A percentile compares a stretch with the other conserved stretches of the same genome.
Evolutionary conservation across 2,329 filamentous ascomycete genomes (phyloP).

Genomic region (Fusarium compactum): DNA sequence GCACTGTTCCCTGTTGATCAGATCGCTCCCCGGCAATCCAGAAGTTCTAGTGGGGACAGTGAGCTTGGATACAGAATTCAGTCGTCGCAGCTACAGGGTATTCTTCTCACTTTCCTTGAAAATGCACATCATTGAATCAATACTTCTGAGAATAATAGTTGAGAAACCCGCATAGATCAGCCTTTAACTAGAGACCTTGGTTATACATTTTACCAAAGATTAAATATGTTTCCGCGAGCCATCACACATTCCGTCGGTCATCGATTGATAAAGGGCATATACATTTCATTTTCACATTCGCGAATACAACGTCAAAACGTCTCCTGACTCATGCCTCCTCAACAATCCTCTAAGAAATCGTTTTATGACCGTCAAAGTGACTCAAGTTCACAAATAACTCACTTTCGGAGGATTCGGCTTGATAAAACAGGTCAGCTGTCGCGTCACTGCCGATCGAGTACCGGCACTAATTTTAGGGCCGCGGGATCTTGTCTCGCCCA

Average conservation of each 20-base stretch:
- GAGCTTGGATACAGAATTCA: not conserved
- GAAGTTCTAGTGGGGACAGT: not conserved
- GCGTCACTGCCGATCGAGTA: not conserved
- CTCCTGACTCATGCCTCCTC: too few relatives aligned
- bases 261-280: too few relatives aligned
- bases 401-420: not conserved
- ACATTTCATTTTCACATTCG: too few relatives aligned
- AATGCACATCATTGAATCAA: too few relatives aligned
- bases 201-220: too few relatives aligned
- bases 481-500: not conserved
- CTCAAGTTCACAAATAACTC: not conserved
- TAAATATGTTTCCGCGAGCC: too few relatives aligned
- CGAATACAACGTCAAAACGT: too few relatives aligned
- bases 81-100: not conserved
- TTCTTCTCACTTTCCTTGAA: rapidly evolving
- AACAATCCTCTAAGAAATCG: too few relatives aligned
- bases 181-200: too few relatives aligned
- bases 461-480: not conserved
- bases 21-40: not conserved
- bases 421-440: rapidly evolving
- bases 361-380: not conserved
- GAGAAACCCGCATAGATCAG: too few relatives aligned
- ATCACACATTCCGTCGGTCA: too few relatives aligned
- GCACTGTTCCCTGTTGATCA: not conserved
- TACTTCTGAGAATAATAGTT: too few relatives aligned